phyloP scores from a whole-genome alignment of 2,329 filamentous ascomycete genomes.

The Albifimbria verrucaria region DNA sequence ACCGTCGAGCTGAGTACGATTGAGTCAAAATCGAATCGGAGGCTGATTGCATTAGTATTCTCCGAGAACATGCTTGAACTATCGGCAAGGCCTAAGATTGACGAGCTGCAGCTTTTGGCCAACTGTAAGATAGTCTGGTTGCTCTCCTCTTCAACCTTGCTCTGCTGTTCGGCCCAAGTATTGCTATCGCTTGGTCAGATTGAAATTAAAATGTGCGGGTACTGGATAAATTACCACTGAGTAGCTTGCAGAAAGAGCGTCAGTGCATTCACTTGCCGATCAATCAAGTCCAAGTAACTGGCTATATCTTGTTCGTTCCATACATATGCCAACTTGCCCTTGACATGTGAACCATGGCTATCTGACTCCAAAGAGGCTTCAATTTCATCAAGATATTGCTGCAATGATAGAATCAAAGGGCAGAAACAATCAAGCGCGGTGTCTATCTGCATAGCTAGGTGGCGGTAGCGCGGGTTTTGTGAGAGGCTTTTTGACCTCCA shows the following conservation, averaged over 20 bases:
- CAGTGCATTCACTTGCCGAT: background rate
- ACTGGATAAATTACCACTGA: background rate
- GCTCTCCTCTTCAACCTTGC: background rate
- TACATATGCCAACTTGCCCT: background rate
- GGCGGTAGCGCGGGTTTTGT: background rate
- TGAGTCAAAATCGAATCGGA: background rate
- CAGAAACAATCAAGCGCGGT: background rate
- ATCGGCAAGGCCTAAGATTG: background rate
- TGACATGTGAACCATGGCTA: background rate
- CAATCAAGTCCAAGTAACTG: background rate
- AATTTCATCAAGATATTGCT: background rate
- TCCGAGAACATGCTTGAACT: background rate
- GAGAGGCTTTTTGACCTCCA: background rate
- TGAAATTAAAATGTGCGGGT: background rate
- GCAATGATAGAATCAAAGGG: background rate
- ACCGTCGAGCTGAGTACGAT: background rate
- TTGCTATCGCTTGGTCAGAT: background rate
- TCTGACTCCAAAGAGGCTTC: background rate
- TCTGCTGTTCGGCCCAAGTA: background rate
- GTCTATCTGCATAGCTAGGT: background rate
- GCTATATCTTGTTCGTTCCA: background rate
- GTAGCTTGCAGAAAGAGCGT: background rate
- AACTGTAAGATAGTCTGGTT: background rate
- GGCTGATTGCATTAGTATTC: background rate
- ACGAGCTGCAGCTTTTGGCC: background rate